Percentiles rank a stretch among this genome's conserved stretches.
These are phyloP conservation scores for Ceratobasidium sp. DNA, from an alignment of 1,284 basidiomycete genomes.

Conservation along the genomic window DNA sequence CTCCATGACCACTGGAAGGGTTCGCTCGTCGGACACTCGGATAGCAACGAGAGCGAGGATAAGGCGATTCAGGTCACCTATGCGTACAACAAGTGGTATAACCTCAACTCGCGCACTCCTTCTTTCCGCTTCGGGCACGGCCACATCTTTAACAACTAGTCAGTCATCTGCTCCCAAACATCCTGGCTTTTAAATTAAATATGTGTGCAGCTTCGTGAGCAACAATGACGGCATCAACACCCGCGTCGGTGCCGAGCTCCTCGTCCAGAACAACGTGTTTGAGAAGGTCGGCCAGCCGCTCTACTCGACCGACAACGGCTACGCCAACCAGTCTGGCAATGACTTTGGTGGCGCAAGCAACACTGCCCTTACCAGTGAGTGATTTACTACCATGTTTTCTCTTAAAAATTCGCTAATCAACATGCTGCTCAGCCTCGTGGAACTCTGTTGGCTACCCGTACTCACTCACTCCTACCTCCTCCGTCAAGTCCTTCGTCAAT, in stretches of 20 bases:
- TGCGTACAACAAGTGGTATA: background rate
- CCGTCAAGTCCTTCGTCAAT: constrained; percentile 14
- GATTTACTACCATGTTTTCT: too few relatives aligned
- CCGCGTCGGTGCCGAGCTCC: constrained; percentile 46
- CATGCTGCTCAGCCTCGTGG: constrained; percentile 15
- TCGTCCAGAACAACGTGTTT: constrained; percentile 63
- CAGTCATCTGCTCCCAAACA: background rate
- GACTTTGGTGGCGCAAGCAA: constrained; percentile 20
- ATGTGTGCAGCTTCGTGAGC: constrained; percentile 52
- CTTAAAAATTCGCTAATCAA: too few relatives aligned
- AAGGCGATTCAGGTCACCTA: constrained; percentile 44
- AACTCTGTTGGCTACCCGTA: constrained; percentile 34
- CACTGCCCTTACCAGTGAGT: background rate
- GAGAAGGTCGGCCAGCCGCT: constrained; percentile 50
- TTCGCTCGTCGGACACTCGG: constrained; percentile 64
- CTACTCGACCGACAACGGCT: constrained; percentile 26
- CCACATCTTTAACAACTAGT: constrained; percentile 40
- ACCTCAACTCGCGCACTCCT: constrained; percentile 52
- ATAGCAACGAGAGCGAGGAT: constrained; percentile 56
- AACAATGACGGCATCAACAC: constrained; percentile 50
- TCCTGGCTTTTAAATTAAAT: background rate
- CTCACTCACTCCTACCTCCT: background rate
- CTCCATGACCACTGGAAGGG: constrained; percentile 63
- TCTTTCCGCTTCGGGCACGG: constrained; percentile 57
- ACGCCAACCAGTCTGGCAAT: constrained; percentile 16